Evolutionary conservation across 345 rosid genomes (phyloP).

Genomic region (Eucalyptus regnans): DNA sequence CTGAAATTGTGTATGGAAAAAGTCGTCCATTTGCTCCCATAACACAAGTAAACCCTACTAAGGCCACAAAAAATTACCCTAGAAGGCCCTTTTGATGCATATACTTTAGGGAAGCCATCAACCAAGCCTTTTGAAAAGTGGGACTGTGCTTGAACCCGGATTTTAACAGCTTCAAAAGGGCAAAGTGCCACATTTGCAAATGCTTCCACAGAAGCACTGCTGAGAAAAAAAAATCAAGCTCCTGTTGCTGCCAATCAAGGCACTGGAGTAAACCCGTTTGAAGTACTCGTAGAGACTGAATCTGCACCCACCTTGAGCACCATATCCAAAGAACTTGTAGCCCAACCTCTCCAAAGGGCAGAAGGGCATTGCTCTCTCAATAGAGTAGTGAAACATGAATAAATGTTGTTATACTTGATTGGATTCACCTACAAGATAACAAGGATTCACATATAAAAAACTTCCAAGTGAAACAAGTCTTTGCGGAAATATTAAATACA

Average conservation of each 20-base stretch:
- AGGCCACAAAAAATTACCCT: constrained; percentile 21
- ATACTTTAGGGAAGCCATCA: constrained; percentile 48
- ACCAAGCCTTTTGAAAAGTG: constrained; percentile 39
- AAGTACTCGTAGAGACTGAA: constrained; percentile 61
- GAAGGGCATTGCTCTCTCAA: too few species aligned
- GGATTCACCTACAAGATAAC: constrained; percentile 32
- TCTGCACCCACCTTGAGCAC: constrained; percentile 52
- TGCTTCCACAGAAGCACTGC: constrained; percentile 52
- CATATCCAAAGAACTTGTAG: too few species aligned
- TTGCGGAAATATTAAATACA: background rate
- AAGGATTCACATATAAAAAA: background rate
- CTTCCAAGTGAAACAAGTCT: background rate
- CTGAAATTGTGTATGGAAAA: too few species aligned
- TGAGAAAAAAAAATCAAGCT: constrained; percentile 33
- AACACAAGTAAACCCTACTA: background rate
- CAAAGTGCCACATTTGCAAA: constrained; percentile 8
- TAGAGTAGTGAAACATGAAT: too few species aligned
- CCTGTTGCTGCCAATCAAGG: constrained; percentile 13
- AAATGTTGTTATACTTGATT: constrained; percentile 1
- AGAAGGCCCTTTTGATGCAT: constrained; percentile 33
- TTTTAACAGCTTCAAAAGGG: constrained; percentile 53
- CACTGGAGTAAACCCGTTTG: constrained; percentile 31
- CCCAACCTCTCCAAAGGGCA: too few species aligned
- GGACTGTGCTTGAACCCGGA: constrained; percentile 54
- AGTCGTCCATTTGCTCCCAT: too few species aligned